phyloP scores from a whole-genome alignment of 352 stramenopile species.

The Globisporangium carolinianum region DNA sequence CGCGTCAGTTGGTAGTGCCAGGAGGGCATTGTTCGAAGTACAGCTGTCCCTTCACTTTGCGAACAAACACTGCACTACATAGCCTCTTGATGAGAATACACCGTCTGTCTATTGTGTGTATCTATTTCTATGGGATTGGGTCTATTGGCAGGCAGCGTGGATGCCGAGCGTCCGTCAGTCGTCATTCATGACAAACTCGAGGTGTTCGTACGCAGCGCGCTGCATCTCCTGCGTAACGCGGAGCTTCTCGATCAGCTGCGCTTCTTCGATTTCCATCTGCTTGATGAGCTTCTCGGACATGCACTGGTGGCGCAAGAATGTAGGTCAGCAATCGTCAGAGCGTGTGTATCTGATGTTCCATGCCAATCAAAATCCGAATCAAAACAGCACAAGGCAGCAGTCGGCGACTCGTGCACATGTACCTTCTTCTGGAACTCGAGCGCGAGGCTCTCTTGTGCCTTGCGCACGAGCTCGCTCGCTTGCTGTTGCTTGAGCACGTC shows the following conservation, averaged over 20 bases:
- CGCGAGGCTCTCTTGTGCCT: constrained; percentile 38
- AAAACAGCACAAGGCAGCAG: too few species aligned
- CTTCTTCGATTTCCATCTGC: constrained; percentile 58
- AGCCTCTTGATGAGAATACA: too few species aligned
- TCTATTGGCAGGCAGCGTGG: too few species aligned
- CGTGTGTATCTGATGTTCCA: neutral
- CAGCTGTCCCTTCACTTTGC: too few species aligned
- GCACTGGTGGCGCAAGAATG: constrained; percentile 8
- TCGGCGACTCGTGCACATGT: neutral
- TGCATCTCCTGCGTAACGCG: constrained; percentile 60
- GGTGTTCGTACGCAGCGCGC: constrained; percentile 52
- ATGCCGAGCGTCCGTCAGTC: neutral
- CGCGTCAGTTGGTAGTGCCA: too few species aligned
- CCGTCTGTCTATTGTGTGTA: neutral
- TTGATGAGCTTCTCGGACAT: constrained; percentile 55
- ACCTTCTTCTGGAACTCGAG: constrained; percentile 46
- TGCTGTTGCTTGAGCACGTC: constrained; percentile 40
- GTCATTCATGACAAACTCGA: constrained; percentile 60
- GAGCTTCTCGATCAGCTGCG: constrained; percentile 51
- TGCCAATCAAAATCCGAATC: neutral
- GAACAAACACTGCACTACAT: too few species aligned
- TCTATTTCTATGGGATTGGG: too few species aligned
- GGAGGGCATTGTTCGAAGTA: too few species aligned
- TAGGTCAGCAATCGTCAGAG: neutral
- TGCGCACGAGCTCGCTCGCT: constrained; percentile 41